These are phyloP conservation scores for Ceratocystis lukuohia DNA, from an alignment of 2,329 filamentous ascomycete genomes.

Conservation along the genomic window DNA sequence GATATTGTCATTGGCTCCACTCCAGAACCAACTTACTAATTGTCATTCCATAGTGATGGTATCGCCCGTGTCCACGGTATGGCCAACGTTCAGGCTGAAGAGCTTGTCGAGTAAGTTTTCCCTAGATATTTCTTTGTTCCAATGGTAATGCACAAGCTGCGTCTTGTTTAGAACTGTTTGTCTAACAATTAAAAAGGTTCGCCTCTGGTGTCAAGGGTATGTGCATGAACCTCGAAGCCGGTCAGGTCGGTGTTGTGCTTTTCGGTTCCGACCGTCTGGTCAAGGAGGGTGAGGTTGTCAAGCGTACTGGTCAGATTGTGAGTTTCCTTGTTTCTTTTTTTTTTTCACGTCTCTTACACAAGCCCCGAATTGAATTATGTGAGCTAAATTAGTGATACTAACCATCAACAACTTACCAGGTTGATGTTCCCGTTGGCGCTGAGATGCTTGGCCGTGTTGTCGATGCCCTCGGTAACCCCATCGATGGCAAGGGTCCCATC, in stretches of 20 bases:
- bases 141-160: background rate
- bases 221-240: constrained; percentile 99
- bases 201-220: constrained; percentile 99
- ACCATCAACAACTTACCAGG: constrained; percentile 39
- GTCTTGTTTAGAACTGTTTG: background rate
- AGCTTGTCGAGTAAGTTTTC: constrained; percentile 89
- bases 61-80: constrained; percentile 99
- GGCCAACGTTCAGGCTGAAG: constrained; percentile 99
- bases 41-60: constrained; percentile 64
- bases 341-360: too few relatives aligned
- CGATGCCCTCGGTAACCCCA: constrained; percentile 97
- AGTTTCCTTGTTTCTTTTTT: constrained; percentile 30
- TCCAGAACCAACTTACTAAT: constrained; percentile 7
- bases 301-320: constrained; percentile 99
- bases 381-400: background rate
- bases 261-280: constrained; percentile 99
- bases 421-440: constrained; percentile 87
- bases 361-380: too few relatives aligned
- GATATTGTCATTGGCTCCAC: background rate
- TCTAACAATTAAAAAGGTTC: constrained; percentile 49
- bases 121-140: background rate
- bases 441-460: constrained; percentile 96
- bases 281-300: constrained; percentile 98
- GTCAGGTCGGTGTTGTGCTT: constrained; percentile 99
- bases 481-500: constrained; percentile 96